Conservation (phyloP, 106 monocot genomes). For the Dioscorea zingiberensis region DNA sequence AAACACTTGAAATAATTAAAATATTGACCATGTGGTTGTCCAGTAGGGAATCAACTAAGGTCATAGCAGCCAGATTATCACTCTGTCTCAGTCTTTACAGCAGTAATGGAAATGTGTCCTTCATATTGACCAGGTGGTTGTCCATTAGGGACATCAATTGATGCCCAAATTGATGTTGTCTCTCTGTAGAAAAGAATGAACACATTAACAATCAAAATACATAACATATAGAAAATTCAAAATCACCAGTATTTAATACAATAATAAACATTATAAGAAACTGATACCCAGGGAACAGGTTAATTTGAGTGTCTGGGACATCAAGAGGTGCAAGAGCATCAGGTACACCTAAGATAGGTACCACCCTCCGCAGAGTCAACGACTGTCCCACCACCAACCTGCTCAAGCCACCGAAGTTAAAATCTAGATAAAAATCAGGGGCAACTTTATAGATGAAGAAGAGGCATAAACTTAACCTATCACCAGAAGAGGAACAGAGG, state of each 20-base stretch:
- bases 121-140: slow-evolving; percentile 96
- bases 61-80: slow-evolving; percentile 5
- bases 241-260: neutral
- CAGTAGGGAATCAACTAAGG: neutral
- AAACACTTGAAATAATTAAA: neutral
- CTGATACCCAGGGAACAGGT: slow-evolving; percentile 81
- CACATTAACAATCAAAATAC: neutral
- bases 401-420: slow-evolving; percentile 12
- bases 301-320: slow-evolving; percentile 67
- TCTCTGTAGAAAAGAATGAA: slow-evolving; percentile 46
- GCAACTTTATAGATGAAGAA: neutral
- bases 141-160: slow-evolving; percentile 72
- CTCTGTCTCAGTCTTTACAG: slow-evolving; percentile 52
- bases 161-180: slow-evolving; percentile 80
- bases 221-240: neutral
- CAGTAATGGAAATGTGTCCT: slow-evolving; percentile 71
- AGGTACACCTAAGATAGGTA: slow-evolving; percentile 93
- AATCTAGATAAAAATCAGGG: slow-evolving; percentile 9
- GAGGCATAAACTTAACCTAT: slow-evolving; percentile 44
- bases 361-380: slow-evolving; percentile 67
- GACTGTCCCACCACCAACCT: slow-evolving; percentile 74
- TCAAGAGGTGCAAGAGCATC: slow-evolving; percentile 99
- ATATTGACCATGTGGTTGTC: neutral
- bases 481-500: slow-evolving; percentile 82
- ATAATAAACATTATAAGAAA: slow-evolving; percentile 9